Conservation (phyloP, 2,329 filamentous ascomycete species). For the Knufia fluminis region DNA sequence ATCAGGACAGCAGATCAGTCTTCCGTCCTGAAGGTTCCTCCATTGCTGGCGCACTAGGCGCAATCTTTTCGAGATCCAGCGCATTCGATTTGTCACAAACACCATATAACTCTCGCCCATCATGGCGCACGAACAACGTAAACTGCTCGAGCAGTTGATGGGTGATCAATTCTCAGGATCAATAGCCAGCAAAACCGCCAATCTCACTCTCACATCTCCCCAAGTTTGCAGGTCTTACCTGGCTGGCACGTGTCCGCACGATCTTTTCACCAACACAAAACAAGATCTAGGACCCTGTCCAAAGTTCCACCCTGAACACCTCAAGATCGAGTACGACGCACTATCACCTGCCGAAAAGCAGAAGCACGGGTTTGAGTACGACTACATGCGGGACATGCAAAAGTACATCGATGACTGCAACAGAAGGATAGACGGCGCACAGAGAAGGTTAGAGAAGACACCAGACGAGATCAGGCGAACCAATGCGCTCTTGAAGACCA, state of each 20-base stretch:
- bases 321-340: conserved; percentile 80
- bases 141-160: conserved; percentile 92
- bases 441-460: conserved; percentile 88
- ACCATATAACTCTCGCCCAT: too few relatives aligned
- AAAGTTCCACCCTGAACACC: conserved; percentile 75
- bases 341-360: conserved; percentile 59
- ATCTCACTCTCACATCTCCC: conserved; percentile 79
- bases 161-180: conserved; percentile 70
- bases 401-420: conserved; percentile 98
- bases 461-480: conserved; percentile 96
- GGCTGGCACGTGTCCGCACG: conserved; percentile 88
- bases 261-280: conserved; percentile 99
- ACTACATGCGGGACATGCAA: conserved; percentile 92
- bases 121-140: conserved; percentile 96
- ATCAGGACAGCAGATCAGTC: too few relatives aligned
- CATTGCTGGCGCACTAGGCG: too few relatives aligned
- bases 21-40: too few relatives aligned
- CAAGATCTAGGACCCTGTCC: conserved; percentile 88
- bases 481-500: conserved; percentile 76
- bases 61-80: too few relatives aligned
- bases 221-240: conserved; percentile 95
- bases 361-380: conserved; percentile 84
- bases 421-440: conserved; percentile 79
- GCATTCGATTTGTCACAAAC: too few relatives aligned
- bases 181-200: conserved; percentile 62